Percentiles rank a stretch among this genome's conserved stretches.
phyloP scores from a whole-genome alignment of 129 eudicot genomes.

The Flaveria brownii region DNA sequence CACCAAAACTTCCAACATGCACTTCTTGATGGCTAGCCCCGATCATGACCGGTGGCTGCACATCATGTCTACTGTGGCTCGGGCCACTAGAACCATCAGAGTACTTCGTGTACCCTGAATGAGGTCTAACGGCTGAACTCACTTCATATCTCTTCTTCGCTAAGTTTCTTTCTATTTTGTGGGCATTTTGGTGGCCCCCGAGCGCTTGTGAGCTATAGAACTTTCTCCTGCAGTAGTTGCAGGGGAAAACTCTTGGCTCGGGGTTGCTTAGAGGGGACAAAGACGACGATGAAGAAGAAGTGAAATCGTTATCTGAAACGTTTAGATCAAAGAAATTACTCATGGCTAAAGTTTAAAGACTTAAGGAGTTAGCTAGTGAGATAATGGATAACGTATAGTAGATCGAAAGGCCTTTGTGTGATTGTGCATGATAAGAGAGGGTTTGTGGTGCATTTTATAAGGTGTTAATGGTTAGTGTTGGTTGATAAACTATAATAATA shows the following conservation, averaged over 20 bases:
- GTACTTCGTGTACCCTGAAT: constrained; percentile 25
- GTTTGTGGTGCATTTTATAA: constrained; percentile 33
- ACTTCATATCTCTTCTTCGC: constrained; percentile 66
- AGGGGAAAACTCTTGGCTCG: constrained; percentile 55
- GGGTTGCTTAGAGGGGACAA: constrained; percentile 35
- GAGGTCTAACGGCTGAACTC: constrained; percentile 35
- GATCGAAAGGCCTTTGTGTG: neutral
- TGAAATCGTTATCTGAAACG: constrained; percentile 42
- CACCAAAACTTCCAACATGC: constrained; percentile 33
- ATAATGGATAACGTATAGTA: constrained; percentile 6
- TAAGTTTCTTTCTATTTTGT: constrained; percentile 69
- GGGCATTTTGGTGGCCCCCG: constrained; percentile 97
- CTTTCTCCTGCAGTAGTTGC: constrained; percentile 75
- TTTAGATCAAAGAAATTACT: constrained; percentile 54
- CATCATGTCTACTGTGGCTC: constrained; percentile 22
- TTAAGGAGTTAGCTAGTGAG: neutral
- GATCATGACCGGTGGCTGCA: constrained; percentile 23
- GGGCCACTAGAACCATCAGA: constrained; percentile 27
- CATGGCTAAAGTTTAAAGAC: constrained; percentile 30
- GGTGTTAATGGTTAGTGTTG: constrained; percentile 24
- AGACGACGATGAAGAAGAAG: constrained; percentile 46
- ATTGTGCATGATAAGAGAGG: constrained; percentile 24
- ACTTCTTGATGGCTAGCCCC: constrained; percentile 25
- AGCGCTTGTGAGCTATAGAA: constrained; percentile 85
- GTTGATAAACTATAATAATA: neutral